phyloP scores from a whole-genome alignment of 768 basidiomycete species.

The Pholiota microspora region DNA sequence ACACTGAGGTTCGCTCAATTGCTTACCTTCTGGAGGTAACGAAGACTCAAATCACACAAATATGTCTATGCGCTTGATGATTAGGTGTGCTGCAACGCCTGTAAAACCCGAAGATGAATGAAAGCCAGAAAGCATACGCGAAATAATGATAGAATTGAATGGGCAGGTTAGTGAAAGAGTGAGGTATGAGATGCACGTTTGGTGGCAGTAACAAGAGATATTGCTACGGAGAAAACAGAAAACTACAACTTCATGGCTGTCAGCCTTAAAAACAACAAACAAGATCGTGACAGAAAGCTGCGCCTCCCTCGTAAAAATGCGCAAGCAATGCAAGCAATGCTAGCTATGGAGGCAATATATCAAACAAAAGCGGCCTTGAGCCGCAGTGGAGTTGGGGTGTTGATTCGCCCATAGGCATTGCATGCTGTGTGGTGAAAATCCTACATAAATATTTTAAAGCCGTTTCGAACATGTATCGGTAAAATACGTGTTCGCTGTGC shows the following conservation, averaged over 20 bases:
- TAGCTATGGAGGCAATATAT: slow-evolving; percentile 4
- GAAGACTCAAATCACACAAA: background rate
- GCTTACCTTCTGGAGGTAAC: too few relatives aligned
- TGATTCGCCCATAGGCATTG: background rate
- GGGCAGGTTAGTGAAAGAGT: background rate
- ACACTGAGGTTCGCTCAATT: too few relatives aligned
- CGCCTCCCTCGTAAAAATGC: too few relatives aligned
- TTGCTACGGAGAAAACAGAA: background rate
- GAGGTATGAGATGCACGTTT: background rate
- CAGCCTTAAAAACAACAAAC: slow-evolving; percentile 11
- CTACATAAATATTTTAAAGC: slow-evolving; percentile 16
- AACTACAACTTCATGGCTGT: slow-evolving; percentile 2
- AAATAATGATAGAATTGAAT: slow-evolving; percentile 10
- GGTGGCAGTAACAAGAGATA: background rate
- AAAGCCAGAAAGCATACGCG: background rate
- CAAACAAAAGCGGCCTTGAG: slow-evolving; percentile 22
- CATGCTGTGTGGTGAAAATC: slow-evolving; percentile 11
- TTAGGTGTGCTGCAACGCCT: background rate
- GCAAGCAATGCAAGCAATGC: background rate
- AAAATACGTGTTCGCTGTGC: background rate
- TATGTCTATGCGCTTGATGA: background rate
- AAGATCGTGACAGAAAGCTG: too few relatives aligned
- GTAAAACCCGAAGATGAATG: background rate
- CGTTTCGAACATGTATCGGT: slow-evolving; percentile 6
- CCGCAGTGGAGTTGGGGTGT: slow-evolving; percentile 8